Evolutionary conservation across 257 asterid genomes (phyloP).

Genomic region (Linaria vulgaris): DNA sequence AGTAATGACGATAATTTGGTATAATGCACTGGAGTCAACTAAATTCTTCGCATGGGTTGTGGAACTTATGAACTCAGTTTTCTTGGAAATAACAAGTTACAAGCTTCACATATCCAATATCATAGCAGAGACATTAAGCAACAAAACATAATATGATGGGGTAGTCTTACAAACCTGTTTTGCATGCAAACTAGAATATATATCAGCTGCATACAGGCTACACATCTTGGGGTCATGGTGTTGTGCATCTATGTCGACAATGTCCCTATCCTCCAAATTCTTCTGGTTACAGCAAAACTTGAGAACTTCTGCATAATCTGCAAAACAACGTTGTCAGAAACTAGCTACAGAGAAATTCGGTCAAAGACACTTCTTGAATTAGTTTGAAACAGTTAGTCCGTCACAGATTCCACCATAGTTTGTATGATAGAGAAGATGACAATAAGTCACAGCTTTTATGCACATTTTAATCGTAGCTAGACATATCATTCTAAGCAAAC

Average conservation of each 20-base stretch:
- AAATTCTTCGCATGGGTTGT: not conserved
- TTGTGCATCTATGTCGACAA: slow-evolving; percentile 67
- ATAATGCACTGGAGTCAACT: too few relatives aligned
- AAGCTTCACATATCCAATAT: not conserved
- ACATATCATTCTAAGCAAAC: not conserved
- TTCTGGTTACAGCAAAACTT: slow-evolving; percentile 34
- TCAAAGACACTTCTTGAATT: not conserved
- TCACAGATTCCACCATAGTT: not conserved
- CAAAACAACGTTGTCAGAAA: slow-evolving; percentile 28
- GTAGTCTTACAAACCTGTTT: slow-evolving; percentile 60
- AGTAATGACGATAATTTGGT: too few relatives aligned
- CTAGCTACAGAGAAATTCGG: slow-evolving; percentile 2
- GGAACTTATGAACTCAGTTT: slow-evolving; percentile 8
- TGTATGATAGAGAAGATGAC: not conserved
- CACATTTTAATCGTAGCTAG: not conserved
- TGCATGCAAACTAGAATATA: slow-evolving; percentile 57
- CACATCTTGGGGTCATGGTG: slow-evolving; percentile 90
- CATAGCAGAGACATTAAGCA: slow-evolving; percentile 12
- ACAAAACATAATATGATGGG: slow-evolving; percentile 15
- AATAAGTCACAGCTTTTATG: slow-evolving; percentile 18
- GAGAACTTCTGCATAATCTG: slow-evolving; percentile 45
- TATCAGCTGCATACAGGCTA: slow-evolving; percentile 82
- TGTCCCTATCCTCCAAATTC: slow-evolving; percentile 43
- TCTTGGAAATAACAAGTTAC: not conserved
- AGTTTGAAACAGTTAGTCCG: slow-evolving; percentile 16